phyloP scores from a whole-genome alignment of 2,329 filamentous ascomycete genomes.

The Fusarium sp. region DNA sequence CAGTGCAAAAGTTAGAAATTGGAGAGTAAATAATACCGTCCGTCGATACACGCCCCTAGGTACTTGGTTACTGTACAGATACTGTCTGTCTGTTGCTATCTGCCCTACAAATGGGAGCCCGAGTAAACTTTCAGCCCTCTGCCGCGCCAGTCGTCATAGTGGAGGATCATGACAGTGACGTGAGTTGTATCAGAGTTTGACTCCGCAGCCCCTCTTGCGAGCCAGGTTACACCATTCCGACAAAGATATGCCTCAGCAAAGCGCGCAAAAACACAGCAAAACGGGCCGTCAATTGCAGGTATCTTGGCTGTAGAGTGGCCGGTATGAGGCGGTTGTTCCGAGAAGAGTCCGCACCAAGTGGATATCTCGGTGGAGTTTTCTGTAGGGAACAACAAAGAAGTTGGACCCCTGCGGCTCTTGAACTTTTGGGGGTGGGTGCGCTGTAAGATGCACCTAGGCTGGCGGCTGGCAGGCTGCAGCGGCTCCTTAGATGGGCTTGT shows the following conservation, averaged over 20 bases:
- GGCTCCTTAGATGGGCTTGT: background rate
- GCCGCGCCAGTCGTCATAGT: slow-evolving; percentile 29
- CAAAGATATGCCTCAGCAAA: slow-evolving; percentile 39
- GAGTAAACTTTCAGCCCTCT: slow-evolving; percentile 23
- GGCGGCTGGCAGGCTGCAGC: too few species aligned
- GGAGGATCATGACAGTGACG: slow-evolving; percentile 14
- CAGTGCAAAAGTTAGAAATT: slow-evolving; percentile 19
- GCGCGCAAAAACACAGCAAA: slow-evolving; percentile 3
- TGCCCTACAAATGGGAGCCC: background rate
- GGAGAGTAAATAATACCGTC: background rate
- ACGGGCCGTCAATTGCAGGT: slow-evolving; percentile 8
- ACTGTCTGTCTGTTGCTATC: background rate
- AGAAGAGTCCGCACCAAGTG: slow-evolving; percentile 43
- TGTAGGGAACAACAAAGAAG: too few species aligned
- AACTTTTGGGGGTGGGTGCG: background rate
- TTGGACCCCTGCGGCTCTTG: slow-evolving; percentile 11
- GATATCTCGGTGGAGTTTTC: slow-evolving; percentile 14
- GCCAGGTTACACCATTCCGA: slow-evolving; percentile 36
- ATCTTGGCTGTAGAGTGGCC: slow-evolving; percentile 24
- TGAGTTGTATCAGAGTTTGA: slow-evolving; percentile 28
- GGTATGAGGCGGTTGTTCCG: slow-evolving; percentile 37
- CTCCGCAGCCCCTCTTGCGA: slow-evolving; percentile 40
- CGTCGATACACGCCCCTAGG: background rate
- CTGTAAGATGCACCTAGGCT: too few species aligned
- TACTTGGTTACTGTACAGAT: background rate